phyloP scores from a whole-genome alignment of 345 rosid genomes.

The Punica granatum region DNA sequence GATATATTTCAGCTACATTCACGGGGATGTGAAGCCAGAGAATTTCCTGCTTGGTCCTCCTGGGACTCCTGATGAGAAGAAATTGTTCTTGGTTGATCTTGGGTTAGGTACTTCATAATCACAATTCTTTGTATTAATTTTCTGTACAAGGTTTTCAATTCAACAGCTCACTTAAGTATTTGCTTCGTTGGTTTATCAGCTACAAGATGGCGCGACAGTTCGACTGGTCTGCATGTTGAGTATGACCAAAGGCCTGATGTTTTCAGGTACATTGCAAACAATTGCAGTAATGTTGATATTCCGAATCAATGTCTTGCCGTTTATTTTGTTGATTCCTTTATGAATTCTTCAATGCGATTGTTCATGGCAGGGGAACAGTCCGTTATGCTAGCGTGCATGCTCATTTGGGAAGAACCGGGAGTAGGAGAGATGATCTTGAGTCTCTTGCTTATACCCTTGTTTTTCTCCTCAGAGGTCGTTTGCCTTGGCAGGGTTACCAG shows the following conservation, averaged over 20 bases:
- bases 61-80: conserved; percentile 32
- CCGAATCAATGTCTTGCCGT: neutral
- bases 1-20: conserved; percentile 30
- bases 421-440: conserved; percentile 56
- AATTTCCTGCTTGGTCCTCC: conserved; percentile 36
- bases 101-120: conserved; percentile 18
- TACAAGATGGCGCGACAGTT: conserved; percentile 18
- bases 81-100: conserved; percentile 39
- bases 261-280: conserved; percentile 11
- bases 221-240: conserved; percentile 21
- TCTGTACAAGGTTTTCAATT: neutral
- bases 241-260: conserved; percentile 24
- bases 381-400: conserved; percentile 62
- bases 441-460: conserved; percentile 53
- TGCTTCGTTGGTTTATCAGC: conserved; percentile 9
- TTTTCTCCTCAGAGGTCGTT: conserved; percentile 52
- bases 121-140: neutral
- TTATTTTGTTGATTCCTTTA: neutral
- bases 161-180: neutral
- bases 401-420: conserved; percentile 51
- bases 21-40: conserved; percentile 48
- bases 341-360: neutral
- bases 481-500: conserved; percentile 57
- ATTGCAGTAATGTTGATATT: neutral
- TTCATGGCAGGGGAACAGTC: conserved; percentile 43